Conservation (phyloP, 345 rosid species). For the Pistacia integerrima region DNA sequence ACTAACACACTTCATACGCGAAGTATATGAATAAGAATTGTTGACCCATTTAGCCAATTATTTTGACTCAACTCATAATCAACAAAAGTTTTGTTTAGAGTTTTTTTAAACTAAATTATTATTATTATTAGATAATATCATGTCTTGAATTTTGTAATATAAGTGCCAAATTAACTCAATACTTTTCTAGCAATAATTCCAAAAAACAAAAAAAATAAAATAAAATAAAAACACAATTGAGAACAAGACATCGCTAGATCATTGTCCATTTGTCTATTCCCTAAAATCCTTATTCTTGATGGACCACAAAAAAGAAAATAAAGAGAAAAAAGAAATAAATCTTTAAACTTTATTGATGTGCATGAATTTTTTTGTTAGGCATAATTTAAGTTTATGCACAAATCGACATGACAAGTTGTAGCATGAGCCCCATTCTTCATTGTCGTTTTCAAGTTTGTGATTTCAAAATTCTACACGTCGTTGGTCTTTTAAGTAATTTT, state of each 20-base stretch:
- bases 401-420: slow-evolving; percentile 12
- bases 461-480: neutral
- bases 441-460: slow-evolving; percentile 5
- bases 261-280: slow-evolving; percentile 1
- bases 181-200: neutral
- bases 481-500: neutral
- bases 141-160: neutral
- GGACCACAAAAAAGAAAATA: slow-evolving; percentile 9
- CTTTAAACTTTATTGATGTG: slow-evolving; percentile 7
- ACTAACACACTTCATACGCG: too few species aligned
- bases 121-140: too few species aligned
- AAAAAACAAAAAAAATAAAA: too few species aligned
- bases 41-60: too few species aligned
- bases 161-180: neutral
- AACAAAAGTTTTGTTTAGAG: too few species aligned
- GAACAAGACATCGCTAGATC: neutral
- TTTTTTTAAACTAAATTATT: too few species aligned
- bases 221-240: neutral
- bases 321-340: neutral
- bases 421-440: slow-evolving; percentile 11
- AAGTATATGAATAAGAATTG: too few species aligned
- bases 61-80: too few species aligned
- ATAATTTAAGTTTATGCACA: neutral
- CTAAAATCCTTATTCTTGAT: neutral
- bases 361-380: slow-evolving; percentile 10